phyloP scores from a whole-genome alignment of 2,329 filamentous ascomycete genomes.

The Daldinia sp. region DNA sequence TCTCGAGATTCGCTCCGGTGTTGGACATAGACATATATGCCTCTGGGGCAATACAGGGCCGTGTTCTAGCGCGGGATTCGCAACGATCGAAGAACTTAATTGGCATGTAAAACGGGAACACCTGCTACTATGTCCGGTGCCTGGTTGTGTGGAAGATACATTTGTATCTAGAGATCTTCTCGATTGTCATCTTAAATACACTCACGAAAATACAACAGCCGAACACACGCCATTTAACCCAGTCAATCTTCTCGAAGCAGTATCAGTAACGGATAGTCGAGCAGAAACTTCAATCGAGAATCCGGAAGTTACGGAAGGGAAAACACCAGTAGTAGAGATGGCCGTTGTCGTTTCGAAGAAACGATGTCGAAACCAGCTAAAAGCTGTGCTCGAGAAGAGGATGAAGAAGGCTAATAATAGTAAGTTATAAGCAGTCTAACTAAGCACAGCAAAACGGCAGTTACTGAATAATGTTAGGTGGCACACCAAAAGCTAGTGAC shows the following conservation, averaged over 20 bases:
- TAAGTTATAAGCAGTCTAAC: conserved; percentile 28
- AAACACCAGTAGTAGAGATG: conserved; percentile 41
- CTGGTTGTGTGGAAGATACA: conserved; percentile 50
- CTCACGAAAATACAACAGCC: conserved; percentile 42
- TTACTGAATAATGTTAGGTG: conserved; percentile 24
- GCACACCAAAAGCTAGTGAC: conserved; percentile 48
- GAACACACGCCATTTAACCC: conserved; percentile 18
- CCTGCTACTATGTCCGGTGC: conserved; percentile 52
- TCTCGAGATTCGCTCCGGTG: conserved; percentile 38
- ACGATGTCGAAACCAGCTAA: conserved; percentile 49
- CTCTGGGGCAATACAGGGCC: conserved; percentile 49
- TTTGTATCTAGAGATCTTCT: conserved; percentile 50
- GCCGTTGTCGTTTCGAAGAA: conserved; percentile 48
- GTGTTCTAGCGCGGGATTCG: conserved; percentile 50
- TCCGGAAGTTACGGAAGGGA: conserved; percentile 33
- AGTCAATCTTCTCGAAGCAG: conserved; percentile 24
- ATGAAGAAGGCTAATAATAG: conserved; percentile 43
- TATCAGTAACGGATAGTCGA: not conserved
- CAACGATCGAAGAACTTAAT: conserved; percentile 50
- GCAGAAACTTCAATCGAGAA: not conserved
- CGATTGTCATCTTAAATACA: conserved; percentile 50
- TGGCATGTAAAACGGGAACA: conserved; percentile 57
- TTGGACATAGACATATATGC: conserved; percentile 48
- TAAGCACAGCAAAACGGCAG: not conserved
- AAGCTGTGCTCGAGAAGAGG: conserved; percentile 48